phyloP scores from a whole-genome alignment of 2,329 filamentous ascomycete species.

The Teratosphaeria pseudoeucalypti region DNA sequence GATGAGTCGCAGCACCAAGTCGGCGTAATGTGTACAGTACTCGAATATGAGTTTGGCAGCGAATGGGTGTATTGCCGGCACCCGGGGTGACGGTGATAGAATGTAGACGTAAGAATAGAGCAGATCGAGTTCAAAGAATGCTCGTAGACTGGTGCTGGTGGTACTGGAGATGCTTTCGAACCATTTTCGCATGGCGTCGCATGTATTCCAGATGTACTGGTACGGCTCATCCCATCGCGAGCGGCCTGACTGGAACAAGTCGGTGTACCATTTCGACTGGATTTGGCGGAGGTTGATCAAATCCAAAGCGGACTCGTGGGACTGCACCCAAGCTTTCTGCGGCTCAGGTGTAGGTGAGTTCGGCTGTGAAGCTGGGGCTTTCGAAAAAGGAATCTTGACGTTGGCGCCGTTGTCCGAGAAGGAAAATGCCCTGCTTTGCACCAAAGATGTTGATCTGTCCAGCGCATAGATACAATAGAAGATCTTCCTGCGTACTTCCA shows the following conservation, averaged over 20 bases:
- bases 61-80: slow-evolving; percentile 63
- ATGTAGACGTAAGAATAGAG: slow-evolving; percentile 88
- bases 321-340: slow-evolving; percentile 38
- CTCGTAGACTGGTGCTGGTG: slow-evolving; percentile 54
- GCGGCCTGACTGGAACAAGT: slow-evolving; percentile 69
- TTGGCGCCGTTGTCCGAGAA: slow-evolving; percentile 84
- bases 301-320: slow-evolving; percentile 60
- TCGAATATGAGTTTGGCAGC: slow-evolving; percentile 73
- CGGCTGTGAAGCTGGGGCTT: slow-evolving; percentile 12
- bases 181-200: slow-evolving; percentile 70
- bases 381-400: slow-evolving; percentile 60
- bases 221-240: slow-evolving; percentile 58
- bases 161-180: slow-evolving; percentile 61
- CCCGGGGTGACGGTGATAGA: slow-evolving; percentile 66
- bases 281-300: slow-evolving; percentile 75
- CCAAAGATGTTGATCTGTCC: slow-evolving; percentile 83
- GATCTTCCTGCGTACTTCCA: slow-evolving; percentile 70
- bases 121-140: slow-evolving; percentile 77
- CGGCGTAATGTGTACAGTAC: slow-evolving; percentile 71
- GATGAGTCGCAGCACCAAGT: slow-evolving; percentile 60
- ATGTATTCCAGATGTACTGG: slow-evolving; percentile 65
- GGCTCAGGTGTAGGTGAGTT: slow-evolving; percentile 18
- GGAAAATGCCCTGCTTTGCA: slow-evolving; percentile 77
- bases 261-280: slow-evolving; percentile 83
- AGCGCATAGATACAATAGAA: slow-evolving; percentile 88